Evolutionary conservation across 768 basidiomycete genomes (phyloP), one percentile per base, ranked within the genome.

Genomic region (Xerocomus potaroensis): DNA sequence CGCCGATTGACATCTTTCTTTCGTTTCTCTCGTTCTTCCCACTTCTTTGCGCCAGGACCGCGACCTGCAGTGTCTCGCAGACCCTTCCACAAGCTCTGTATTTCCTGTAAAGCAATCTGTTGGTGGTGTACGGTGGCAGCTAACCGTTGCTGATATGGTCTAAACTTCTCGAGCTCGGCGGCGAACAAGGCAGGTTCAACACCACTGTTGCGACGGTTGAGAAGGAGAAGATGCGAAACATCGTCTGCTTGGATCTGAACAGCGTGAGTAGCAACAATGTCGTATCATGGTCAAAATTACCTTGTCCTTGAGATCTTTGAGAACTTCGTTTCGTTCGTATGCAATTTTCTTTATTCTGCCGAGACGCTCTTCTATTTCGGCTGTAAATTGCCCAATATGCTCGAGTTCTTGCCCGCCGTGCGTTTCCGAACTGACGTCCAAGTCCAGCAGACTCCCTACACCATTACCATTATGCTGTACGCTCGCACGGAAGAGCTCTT

Each of bases 251-350:
- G 96, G 38, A 96, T 78, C 93, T 98, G 54, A 31, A 27, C n/a
- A 21, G 19, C 27, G 26, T 49, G 34, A 43, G 43, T n/a, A 3
- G n/a, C 3, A 38, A 18, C 16, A 22, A 8, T 18, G 21, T 9
- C 8, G 14, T 23, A 10, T 45, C 10, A 27, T 41, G 30, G 15
- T 42, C 14, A 3, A 16, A 32, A 47, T 35, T 44, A 92, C 94
- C 80, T 95, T 96, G 35, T 97, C 94, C 64, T 98, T 99, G 40
- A 99, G 72, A 61, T 98, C 96, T 62, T 89, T 93, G 44, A 98
- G 67, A 0, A 92, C 83, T 55, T 94, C 88, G 10, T 78, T 79
- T 40, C 95, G 72, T 69, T 98, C 95, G 47, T 80, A 80, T 36
- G 83, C 76, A 50, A 99, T 85, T 71, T 91, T 87, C 65, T 79